phyloP scores from a whole-genome alignment of 176 grass and related monocot species.

The Saccharum spontaneum region DNA sequence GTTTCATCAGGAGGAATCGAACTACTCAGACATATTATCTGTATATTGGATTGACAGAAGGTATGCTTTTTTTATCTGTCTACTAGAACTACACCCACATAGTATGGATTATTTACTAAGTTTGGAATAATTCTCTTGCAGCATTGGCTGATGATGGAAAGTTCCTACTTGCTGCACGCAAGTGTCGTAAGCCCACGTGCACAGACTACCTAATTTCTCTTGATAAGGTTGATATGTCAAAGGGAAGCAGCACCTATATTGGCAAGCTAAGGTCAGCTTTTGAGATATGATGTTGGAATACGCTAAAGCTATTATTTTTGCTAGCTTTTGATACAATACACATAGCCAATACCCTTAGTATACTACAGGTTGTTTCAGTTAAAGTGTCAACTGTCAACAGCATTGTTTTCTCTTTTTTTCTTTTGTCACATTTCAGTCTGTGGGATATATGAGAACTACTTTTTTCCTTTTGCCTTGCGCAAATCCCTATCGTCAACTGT shows the following conservation, averaged over 20 bases:
- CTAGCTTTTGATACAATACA: neutral
- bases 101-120: neutral
- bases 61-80: conserved; percentile 44
- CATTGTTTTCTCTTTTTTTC: neutral
- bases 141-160: conserved; percentile 84
- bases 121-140: conserved; percentile 42
- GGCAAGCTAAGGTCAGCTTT: conserved; percentile 85
- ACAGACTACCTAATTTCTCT: conserved; percentile 95
- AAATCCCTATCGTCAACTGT: neutral
- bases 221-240: conserved; percentile 69
- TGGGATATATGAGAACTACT: neutral
- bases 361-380: conserved; percentile 12
- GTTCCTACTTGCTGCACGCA: conserved; percentile 89
- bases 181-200: conserved; percentile 79
- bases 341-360: neutral
- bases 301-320: conserved; percentile 12
- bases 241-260: conserved; percentile 78
- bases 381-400: neutral
- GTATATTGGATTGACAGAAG: conserved; percentile 84
- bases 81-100: neutral
- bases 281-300: conserved; percentile 12
- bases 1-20: conserved; percentile 91
- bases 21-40: conserved; percentile 80
- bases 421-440: neutral
- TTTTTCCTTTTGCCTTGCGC: neutral